A percentile compares a stretch with the other conserved stretches of the same genome.
Conservation (phyloP, 73 alveolate species). For the Tetrahymena elliotti region DNA sequence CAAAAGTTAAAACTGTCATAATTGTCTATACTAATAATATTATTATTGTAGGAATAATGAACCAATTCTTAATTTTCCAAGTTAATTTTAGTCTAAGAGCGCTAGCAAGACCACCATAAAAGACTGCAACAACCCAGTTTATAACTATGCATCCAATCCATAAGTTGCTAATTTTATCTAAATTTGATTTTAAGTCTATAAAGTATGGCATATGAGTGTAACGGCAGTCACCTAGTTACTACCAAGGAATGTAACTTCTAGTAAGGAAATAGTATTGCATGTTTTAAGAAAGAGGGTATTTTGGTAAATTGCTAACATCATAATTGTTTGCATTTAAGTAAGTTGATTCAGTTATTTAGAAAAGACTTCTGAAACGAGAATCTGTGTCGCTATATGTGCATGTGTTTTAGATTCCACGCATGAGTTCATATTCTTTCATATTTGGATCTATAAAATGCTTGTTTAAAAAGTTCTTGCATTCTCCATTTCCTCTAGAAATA, state of each 20-base stretch:
- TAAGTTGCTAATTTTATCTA: background rate
- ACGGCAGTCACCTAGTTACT: background rate
- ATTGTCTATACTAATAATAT: background rate
- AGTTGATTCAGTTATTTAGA: background rate
- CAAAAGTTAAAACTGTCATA: background rate
- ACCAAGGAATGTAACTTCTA: background rate
- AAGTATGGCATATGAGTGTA: background rate
- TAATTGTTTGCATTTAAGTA: background rate
- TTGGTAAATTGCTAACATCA: background rate
- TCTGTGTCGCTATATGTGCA: background rate
- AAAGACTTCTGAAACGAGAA: background rate
- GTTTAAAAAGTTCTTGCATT: background rate
- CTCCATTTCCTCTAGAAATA: background rate
- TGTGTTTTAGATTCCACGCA: background rate
- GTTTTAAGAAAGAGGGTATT: background rate
- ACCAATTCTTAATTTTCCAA: background rate
- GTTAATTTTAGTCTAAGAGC: background rate
- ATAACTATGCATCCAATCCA: background rate
- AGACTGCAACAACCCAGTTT: background rate
- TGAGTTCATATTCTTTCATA: background rate
- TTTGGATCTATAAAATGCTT: background rate
- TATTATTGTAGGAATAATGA: background rate
- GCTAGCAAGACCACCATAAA: background rate
- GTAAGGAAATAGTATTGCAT: background rate
- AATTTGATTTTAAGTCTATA: background rate